Percentiles rank a stretch among this genome's conserved stretches.
Evolutionary conservation across 1,284 basidiomycete species (phyloP).

Genomic region (Lentinus polychrous): DNA sequence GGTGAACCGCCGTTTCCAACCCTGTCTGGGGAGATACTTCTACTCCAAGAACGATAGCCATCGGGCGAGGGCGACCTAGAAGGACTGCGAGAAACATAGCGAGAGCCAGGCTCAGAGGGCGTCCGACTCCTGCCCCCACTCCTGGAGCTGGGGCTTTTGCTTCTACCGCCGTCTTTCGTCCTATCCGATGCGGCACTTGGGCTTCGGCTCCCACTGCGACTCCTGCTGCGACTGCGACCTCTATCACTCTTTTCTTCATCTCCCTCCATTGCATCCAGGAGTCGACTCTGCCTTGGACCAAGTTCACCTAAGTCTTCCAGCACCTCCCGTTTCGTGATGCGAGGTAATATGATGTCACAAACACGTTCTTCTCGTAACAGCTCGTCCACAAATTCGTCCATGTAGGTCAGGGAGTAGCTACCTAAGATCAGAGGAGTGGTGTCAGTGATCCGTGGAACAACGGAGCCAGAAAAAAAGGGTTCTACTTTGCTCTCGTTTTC

Average conservation of each 20-base stretch:
- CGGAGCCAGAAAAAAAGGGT: constrained; percentile 9
- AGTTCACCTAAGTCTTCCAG: constrained; percentile 92
- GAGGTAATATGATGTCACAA: constrained; percentile 94
- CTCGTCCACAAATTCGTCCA: constrained; percentile 90
- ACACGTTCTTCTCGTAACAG: constrained; percentile 87
- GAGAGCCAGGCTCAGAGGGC: constrained; percentile 40
- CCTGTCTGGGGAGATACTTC: constrained; percentile 54
- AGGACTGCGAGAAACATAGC: constrained; percentile 58
- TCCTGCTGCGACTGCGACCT: constrained; percentile 24
- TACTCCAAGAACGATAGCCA: constrained; percentile 45
- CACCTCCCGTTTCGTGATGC: constrained; percentile 79
- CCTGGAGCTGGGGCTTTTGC: constrained; percentile 18
- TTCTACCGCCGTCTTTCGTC: constrained; percentile 6
- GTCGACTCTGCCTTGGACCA: constrained; percentile 70
- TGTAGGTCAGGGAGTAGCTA: constrained; percentile 78
- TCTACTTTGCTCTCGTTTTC: constrained; percentile 75
- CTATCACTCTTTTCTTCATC: constrained; percentile 40
- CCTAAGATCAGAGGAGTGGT: constrained; percentile 35
- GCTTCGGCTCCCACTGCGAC: constrained; percentile 22
- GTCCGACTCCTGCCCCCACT: constrained; percentile 28
- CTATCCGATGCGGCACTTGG: constrained; percentile 14
- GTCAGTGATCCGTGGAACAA: neutral
- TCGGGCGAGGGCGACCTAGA: constrained; percentile 43
- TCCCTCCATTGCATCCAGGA: constrained; percentile 80
- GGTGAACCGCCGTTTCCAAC: constrained; percentile 30